Evolutionary conservation across 805 yeast species (phyloP).

Genomic region (Blastobotrys peoriensis): DNA sequence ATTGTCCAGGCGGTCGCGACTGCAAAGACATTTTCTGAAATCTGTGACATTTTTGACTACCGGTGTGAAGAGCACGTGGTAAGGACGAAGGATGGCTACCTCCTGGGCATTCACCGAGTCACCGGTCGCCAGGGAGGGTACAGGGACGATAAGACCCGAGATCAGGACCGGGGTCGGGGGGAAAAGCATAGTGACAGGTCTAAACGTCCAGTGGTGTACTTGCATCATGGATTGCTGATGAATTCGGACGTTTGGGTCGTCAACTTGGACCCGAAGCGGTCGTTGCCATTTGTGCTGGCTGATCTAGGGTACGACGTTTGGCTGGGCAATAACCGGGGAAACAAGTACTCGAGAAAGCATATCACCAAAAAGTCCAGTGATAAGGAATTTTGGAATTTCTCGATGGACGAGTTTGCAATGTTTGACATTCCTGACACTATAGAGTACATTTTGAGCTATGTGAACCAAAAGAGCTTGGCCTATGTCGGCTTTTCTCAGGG

Average conservation of each 20-base stretch:
- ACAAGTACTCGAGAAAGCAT: conserved; percentile 87
- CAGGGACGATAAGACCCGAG: conserved; percentile 8
- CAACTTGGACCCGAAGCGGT: conserved; percentile 39
- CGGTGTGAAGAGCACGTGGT: conserved; percentile 71
- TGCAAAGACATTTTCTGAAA: conserved; percentile 46
- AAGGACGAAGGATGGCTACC: conserved; percentile 67
- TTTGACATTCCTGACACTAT: conserved; percentile 84
- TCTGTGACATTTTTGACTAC: conserved; percentile 66
- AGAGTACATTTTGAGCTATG: conserved; percentile 56
- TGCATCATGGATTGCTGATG: conserved; percentile 92
- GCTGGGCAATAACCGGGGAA: conserved; percentile 90
- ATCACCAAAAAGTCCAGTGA: conserved; percentile 37
- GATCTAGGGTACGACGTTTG: conserved; percentile 90
- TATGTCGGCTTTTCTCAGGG: conserved; percentile 94
- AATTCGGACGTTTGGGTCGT: conserved; percentile 78
- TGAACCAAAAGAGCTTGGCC: conserved; percentile 42
- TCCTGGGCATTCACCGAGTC: conserved; percentile 69
- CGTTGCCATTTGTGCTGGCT: conserved; percentile 69
- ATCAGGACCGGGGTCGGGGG: neutral
- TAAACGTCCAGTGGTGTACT: conserved; percentile 50
- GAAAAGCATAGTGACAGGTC: conserved; percentile 9
- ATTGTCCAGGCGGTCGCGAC: conserved; percentile 17
- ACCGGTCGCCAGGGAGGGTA: conserved; percentile 22
- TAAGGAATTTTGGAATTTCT: conserved; percentile 77
- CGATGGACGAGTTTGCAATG: conserved; percentile 85